Evolutionary conservation across 371 early-diverging fungal genomes (phyloP).

Genomic region (Syncephalis fuscata): DNA sequence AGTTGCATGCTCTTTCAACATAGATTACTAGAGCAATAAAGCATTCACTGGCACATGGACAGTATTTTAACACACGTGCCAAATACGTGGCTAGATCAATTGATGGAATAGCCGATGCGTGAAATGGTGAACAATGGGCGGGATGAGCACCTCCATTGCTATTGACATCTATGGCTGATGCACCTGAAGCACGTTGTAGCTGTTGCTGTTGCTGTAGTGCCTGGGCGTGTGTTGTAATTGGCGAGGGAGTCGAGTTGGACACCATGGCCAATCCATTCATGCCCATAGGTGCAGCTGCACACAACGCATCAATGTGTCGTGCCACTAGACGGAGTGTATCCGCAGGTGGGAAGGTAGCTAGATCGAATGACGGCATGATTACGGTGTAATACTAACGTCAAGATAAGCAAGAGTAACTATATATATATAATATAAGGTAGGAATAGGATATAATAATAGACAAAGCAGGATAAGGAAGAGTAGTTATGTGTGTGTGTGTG

Average conservation of each 20-base stretch:
- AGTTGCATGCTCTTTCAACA: conserved; percentile 44
- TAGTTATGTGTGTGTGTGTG: too few species aligned
- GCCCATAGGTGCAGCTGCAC: conserved; percentile 25
- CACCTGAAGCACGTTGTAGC: conserved; percentile 9
- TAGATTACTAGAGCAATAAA: conserved; percentile 70
- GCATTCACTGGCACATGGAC: conserved; percentile 77
- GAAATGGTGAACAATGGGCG: conserved; percentile 43
- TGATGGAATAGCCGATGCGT: conserved; percentile 74
- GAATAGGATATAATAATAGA: too few species aligned
- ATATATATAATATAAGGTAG: too few species aligned
- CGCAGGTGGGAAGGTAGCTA: conserved; percentile 32
- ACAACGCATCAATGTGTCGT: conserved; percentile 28
- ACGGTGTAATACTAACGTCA: not conserved
- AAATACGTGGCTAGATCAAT: conserved; percentile 73
- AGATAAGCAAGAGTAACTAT: too few species aligned
- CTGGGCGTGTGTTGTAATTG: too few species aligned
- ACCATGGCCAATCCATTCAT: conserved; percentile 7
- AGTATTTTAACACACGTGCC: conserved; percentile 74
- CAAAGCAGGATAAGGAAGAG: too few species aligned
- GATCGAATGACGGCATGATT: conserved; percentile 25
- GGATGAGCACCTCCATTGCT: conserved; percentile 1
- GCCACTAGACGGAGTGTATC: conserved; percentile 51
- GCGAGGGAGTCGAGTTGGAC: too few species aligned
- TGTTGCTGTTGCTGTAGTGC: conserved; percentile 13
- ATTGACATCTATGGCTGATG: conserved; percentile 1